Evolutionary conservation across 2,329 filamentous ascomycete genomes (phyloP).

Genomic region (Neofusicoccum parvum): DNA sequence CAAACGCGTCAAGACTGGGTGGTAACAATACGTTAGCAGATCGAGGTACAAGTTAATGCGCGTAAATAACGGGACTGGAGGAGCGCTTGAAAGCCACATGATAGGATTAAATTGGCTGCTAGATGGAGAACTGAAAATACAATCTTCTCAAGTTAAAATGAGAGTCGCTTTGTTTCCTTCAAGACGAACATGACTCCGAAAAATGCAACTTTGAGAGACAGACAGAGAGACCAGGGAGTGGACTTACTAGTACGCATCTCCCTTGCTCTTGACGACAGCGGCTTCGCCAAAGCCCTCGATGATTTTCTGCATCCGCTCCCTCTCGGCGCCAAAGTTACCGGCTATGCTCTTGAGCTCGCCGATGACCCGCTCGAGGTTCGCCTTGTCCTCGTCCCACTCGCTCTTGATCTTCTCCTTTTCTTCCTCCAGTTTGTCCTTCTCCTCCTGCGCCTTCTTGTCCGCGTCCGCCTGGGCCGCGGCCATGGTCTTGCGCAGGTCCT

Average conservation of each 20-base stretch:
- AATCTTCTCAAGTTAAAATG: background rate
- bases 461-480: slow-evolving; percentile 43
- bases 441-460: slow-evolving; percentile 37
- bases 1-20: slow-evolving; percentile 54
- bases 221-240: slow-evolving; percentile 21
- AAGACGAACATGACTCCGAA: slow-evolving; percentile 2
- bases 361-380: slow-evolving; percentile 25
- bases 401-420: slow-evolving; percentile 38
- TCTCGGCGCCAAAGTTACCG: slow-evolving; percentile 44
- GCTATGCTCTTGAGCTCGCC: slow-evolving; percentile 34
- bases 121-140: background rate
- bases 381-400: slow-evolving; percentile 32
- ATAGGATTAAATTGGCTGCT: slow-evolving; percentile 11
- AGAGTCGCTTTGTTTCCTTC: background rate
- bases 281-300: slow-evolving; percentile 46
- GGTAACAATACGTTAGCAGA: background rate
- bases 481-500: slow-evolving; percentile 51
- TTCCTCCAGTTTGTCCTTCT: slow-evolving; percentile 34
- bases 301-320: slow-evolving; percentile 45
- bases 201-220: background rate
- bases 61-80: background rate
- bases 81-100: background rate
- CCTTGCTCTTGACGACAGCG: slow-evolving; percentile 47
- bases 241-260: slow-evolving; percentile 49
- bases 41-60: background rate